Conservation (phyloP, 1,284 basidiomycete genomes). For the Tylopilus microsporus region DNA sequence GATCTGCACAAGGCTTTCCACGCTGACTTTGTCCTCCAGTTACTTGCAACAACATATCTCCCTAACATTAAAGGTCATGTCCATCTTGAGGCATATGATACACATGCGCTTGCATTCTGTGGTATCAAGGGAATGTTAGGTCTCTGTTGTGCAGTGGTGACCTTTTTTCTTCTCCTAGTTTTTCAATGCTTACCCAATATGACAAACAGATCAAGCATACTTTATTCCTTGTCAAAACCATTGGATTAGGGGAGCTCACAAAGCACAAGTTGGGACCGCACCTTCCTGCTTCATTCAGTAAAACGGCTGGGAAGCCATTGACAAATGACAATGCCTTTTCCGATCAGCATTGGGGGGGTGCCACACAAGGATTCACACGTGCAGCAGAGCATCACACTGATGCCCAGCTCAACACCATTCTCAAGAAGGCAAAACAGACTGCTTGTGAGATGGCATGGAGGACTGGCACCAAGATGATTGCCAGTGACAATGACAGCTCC, state of each 20-base stretch:
- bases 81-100: not conserved
- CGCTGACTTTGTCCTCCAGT: not conserved
- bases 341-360: not conserved
- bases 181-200: not conserved
- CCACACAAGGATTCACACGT: not conserved
- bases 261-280: not conserved
- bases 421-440: not conserved
- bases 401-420: not conserved
- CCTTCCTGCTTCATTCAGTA: not conserved
- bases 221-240: not conserved
- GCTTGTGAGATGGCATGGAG: not conserved
- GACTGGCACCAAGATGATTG: not conserved
- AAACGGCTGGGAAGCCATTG: not conserved
- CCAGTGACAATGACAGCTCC: not conserved
- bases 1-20: not conserved
- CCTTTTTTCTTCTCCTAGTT: not conserved
- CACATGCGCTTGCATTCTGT: not conserved
- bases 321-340: not conserved
- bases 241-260: not conserved
- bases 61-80: not conserved
- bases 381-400: not conserved
- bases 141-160: not conserved
- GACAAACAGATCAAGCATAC: not conserved
- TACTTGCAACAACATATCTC: not conserved
- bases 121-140: not conserved